Evolutionary conservation across 2,329 filamentous ascomycete genomes (phyloP).

Genomic region (Penicillium hordei): DNA sequence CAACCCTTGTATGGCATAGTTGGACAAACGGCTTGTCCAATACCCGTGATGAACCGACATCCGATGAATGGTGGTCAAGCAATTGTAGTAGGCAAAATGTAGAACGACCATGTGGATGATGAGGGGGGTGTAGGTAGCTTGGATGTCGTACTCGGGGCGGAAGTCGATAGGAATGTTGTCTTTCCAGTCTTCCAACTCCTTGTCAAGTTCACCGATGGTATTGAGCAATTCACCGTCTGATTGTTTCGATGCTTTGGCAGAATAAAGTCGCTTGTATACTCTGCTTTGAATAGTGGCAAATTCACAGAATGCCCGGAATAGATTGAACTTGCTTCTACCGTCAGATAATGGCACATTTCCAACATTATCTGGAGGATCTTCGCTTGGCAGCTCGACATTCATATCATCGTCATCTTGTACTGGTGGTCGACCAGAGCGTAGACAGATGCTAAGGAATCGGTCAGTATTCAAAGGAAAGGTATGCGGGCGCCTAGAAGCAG

Average conservation of each 20-base stretch:
- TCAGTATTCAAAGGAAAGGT: constrained; percentile 11
- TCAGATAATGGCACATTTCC: constrained; percentile 90
- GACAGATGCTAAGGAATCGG: constrained; percentile 54
- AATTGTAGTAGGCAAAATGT: constrained; percentile 98
- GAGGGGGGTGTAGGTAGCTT: constrained; percentile 86
- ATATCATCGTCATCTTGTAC: constrained; percentile 79
- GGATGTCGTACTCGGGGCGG: constrained; percentile 95
- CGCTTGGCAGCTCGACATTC: constrained; percentile 93
- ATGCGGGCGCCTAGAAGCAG: not conserved
- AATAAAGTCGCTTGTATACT: constrained; percentile 91
- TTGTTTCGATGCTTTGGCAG: constrained; percentile 86
- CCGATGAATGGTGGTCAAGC: constrained; percentile 92
- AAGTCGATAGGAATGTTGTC: constrained; percentile 93
- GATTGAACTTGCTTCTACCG: constrained; percentile 87
- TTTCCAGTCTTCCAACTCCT: constrained; percentile 91
- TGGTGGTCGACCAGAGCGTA: constrained; percentile 69
- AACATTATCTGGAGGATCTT: constrained; percentile 86
- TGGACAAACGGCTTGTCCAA: constrained; percentile 92
- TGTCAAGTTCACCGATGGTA: constrained; percentile 92
- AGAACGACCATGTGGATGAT: constrained; percentile 91
- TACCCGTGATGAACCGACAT: constrained; percentile 98
- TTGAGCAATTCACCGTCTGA: constrained; percentile 90
- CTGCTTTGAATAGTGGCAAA: constrained; percentile 89
- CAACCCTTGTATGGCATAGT: constrained; percentile 91
- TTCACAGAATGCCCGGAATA: constrained; percentile 90